These are phyloP conservation scores for Reutealis trisperma DNA, from an alignment of 345 rosid species.

Conservation along the genomic window DNA sequence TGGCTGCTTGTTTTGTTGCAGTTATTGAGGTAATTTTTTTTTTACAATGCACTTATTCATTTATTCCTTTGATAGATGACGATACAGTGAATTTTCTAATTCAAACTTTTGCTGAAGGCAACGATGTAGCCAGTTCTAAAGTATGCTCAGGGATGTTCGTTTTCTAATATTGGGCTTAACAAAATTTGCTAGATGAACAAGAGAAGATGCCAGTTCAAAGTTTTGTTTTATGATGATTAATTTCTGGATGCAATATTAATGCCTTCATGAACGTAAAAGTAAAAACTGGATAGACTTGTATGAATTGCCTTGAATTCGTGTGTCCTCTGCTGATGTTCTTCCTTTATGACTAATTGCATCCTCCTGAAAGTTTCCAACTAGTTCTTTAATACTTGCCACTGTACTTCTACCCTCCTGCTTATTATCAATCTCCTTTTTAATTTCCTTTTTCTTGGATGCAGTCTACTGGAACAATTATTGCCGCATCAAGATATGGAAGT, in stretches of 20 bases:
- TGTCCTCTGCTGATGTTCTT: background rate
- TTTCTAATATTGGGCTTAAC: background rate
- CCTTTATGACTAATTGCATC: background rate
- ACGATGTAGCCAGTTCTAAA: background rate
- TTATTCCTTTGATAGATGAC: background rate
- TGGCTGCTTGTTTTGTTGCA: conserved; percentile 76
- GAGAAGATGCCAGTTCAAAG: background rate
- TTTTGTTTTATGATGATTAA: background rate
- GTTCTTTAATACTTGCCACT: background rate
- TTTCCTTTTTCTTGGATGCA: conserved; percentile 3
- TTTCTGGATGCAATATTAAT: background rate
- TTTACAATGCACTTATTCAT: background rate
- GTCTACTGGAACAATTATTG: conserved; percentile 34
- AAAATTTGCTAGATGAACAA: background rate
- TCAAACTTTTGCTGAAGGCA: background rate
- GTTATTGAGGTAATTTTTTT: conserved; percentile 64
- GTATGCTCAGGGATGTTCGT: background rate
- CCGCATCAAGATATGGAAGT: conserved; percentile 32
- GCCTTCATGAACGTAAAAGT: background rate
- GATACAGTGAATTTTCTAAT: background rate
- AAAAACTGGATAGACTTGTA: background rate
- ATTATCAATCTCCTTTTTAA: background rate
- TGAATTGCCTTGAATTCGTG: background rate
- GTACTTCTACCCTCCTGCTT: background rate
- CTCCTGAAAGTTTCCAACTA: conserved; percentile 4